phyloP scores from a whole-genome alignment of 768 basidiomycete genomes.

The Leucosporidium yakuticum region DNA sequence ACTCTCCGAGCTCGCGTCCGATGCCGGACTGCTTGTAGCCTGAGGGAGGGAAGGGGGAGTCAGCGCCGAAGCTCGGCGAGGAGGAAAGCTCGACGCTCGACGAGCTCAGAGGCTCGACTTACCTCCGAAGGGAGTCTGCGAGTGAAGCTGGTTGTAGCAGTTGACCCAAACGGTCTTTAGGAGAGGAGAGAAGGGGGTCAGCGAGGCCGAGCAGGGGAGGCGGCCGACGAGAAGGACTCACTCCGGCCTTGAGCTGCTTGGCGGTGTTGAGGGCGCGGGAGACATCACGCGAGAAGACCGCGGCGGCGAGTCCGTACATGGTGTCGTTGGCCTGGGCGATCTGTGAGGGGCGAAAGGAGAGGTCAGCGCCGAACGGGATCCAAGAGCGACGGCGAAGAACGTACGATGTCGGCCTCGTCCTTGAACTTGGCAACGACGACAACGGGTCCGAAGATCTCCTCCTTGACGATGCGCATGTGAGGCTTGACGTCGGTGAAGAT shows the following conservation, averaged over 20 bases:
- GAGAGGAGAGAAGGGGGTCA: too few relatives aligned
- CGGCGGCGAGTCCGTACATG: constrained; percentile 58
- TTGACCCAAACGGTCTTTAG: constrained; percentile 47
- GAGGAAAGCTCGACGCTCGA: neutral
- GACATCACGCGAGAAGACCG: constrained; percentile 76
- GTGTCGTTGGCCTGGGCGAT: constrained; percentile 69
- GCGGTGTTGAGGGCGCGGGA: constrained; percentile 66
- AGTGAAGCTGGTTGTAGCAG: constrained; percentile 39
- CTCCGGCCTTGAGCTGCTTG: constrained; percentile 67
- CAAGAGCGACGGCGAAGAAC: neutral
- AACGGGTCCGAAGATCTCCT: constrained; percentile 41
- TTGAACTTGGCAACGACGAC: constrained; percentile 71
- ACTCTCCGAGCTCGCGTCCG: constrained; percentile 41
- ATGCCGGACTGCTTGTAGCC: constrained; percentile 49
- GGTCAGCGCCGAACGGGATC: neutral
- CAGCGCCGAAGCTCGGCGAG: neutral
- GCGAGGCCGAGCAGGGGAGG: too few relatives aligned
- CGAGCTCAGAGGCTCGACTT: neutral
- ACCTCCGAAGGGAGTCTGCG: constrained; percentile 43
- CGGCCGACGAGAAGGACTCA: constrained; percentile 47
- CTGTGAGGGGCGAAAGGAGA: constrained; percentile 2
- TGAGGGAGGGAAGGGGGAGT: neutral
- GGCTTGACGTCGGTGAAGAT: constrained; percentile 49
- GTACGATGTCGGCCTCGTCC: constrained; percentile 42
- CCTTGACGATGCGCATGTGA: constrained; percentile 65